phyloP scores from a whole-genome alignment of 306 rosid species.

The Benincasa hispida region DNA sequence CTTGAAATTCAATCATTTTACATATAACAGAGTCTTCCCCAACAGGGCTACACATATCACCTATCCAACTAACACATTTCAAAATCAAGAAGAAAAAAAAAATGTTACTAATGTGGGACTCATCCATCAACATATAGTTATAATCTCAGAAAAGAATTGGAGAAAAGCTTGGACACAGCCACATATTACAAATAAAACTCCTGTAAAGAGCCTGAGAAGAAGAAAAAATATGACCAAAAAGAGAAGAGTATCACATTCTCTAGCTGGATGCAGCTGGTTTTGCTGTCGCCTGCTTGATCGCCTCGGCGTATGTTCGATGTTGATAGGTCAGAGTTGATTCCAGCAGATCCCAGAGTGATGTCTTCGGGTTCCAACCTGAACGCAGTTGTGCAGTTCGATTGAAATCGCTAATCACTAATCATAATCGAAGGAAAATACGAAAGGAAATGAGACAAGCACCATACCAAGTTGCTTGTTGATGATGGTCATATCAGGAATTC shows the following conservation, averaged over 20 bases:
- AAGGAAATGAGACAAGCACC: neutral
- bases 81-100: neutral
- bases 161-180: neutral
- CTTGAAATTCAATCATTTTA: neutral
- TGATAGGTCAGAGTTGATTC: conserved; percentile 91
- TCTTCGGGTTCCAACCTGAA: conserved; percentile 82
- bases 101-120: neutral
- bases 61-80: neutral
- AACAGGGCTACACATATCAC: neutral
- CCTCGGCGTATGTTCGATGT: conserved; percentile 85
- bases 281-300: conserved; percentile 52
- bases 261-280: conserved; percentile 56
- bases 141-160: conserved; percentile 7
- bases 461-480: conserved; percentile 83
- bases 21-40: neutral
- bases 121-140: neutral
- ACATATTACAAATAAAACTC: conserved; percentile 1
- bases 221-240: neutral
- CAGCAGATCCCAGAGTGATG: conserved; percentile 85
- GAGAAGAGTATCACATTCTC: neutral
- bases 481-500: conserved; percentile 95
- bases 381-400: neutral
- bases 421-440: neutral
- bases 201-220: neutral
- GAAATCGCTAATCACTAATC: neutral